These are phyloP conservation scores for Pythium angustatum DNA, from an alignment of 352 stramenopile species.

Conservation along the genomic window DNA sequence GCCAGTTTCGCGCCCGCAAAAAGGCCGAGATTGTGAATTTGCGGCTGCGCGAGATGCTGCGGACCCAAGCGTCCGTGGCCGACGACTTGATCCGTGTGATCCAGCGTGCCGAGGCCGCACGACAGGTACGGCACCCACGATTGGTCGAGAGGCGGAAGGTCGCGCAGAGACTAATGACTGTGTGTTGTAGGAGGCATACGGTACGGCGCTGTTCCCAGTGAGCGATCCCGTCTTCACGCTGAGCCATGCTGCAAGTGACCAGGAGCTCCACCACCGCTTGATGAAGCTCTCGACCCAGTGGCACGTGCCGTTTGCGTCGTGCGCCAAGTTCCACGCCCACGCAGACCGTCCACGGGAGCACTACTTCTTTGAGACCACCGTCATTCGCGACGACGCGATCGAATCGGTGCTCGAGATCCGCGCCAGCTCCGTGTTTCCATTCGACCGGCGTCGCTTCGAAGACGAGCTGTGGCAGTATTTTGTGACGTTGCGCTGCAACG, in stretches of 20 bases:
- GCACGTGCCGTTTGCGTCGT: slow-evolving; percentile 2
- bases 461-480: slow-evolving; percentile 13
- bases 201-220: neutral
- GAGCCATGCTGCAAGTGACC: neutral
- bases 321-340: neutral
- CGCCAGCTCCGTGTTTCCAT: neutral
- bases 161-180: neutral
- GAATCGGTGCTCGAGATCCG: slow-evolving; percentile 3
- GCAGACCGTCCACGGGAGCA: neutral
- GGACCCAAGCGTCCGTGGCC: neutral
- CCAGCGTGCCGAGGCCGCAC: slow-evolving; percentile 2
- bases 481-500: neutral
- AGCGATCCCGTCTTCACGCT: neutral
- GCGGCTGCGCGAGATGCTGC: slow-evolving; percentile 2
- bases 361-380: slow-evolving; percentile 3
- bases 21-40: slow-evolving; percentile 5
- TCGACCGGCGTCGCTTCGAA: neutral
- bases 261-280: neutral
- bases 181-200: slow-evolving; percentile 3
- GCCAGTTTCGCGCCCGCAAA: slow-evolving; percentile 12
- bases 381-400: neutral
- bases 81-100: slow-evolving; percentile 2
- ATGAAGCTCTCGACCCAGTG: slow-evolving; percentile 4
- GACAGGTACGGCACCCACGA: neutral
- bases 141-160: neutral